These are phyloP conservation scores for Russula olivacea DNA, from an alignment of 768 basidiomycete genomes.

Conservation along the genomic window DNA sequence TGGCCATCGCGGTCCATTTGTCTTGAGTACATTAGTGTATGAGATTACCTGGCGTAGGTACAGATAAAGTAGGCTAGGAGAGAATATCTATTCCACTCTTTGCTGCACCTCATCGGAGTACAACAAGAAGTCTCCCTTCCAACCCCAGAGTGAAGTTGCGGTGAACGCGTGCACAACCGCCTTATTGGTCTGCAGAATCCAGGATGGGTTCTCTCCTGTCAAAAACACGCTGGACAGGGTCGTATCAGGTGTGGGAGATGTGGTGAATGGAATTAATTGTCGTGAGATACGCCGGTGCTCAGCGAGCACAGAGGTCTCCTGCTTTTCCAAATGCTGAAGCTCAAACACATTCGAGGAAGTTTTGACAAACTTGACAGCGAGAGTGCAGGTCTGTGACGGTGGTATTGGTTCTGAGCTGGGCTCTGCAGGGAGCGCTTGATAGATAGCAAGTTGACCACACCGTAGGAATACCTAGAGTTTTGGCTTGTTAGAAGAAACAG, in stretches of 20 bases:
- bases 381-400: constrained; percentile 40
- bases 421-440: no score
- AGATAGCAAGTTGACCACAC: no score
- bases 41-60: no score
- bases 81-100: no score
- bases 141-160: constrained; percentile 76
- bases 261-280: constrained; percentile 62
- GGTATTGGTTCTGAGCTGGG: constrained; percentile 37
- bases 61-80: no score
- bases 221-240: constrained; percentile 79
- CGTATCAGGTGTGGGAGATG: no score
- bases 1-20: no score
- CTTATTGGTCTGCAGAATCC: constrained; percentile 76
- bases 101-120: constrained; percentile 91
- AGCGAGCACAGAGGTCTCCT: constrained; percentile 57
- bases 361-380: constrained; percentile 57
- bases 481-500: no score
- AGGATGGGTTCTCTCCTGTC: constrained; percentile 84
- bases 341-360: constrained; percentile 62
- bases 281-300: constrained; percentile 63
- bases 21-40: no score
- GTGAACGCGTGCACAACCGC: constrained; percentile 82
- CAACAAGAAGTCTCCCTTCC: constrained; percentile 75
- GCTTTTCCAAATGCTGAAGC: constrained; percentile 57
- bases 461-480: no score